Conservation (phyloP, 1,284 basidiomycete species). For the Mycena sp. region DNA sequence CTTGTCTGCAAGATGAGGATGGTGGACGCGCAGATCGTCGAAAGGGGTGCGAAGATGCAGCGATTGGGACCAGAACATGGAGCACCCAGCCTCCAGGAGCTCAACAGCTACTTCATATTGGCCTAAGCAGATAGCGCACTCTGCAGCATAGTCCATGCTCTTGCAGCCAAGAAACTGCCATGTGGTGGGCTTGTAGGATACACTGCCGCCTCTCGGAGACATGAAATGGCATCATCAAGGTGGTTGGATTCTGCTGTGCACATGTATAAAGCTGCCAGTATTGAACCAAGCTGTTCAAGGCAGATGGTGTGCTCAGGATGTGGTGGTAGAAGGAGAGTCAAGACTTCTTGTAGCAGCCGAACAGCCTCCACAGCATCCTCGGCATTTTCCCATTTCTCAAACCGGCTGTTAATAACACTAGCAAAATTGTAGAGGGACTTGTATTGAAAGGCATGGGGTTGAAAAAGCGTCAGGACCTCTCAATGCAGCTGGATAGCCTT, state of each 20-base stretch:
- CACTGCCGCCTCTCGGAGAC: not conserved
- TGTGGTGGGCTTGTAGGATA: not conserved
- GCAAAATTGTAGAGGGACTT: not conserved
- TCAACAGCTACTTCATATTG: not conserved
- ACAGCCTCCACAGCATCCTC: not conserved
- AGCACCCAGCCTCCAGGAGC: not conserved
- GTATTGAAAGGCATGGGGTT: not conserved
- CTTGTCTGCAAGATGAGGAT: not conserved
- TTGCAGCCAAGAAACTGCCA: not conserved
- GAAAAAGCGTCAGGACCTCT: not conserved
- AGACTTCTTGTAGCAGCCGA: not conserved
- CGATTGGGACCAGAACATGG: constrained; percentile 7
- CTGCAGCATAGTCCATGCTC: not conserved
- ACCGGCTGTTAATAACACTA: not conserved
- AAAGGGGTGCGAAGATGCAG: not conserved
- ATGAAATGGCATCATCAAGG: not conserved
- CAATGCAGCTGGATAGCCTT: not conserved
- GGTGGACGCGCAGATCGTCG: not conserved
- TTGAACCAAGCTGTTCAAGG: too few species aligned
- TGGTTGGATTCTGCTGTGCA: too few species aligned
- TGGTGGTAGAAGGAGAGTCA: not conserved
- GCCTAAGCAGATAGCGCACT: not conserved
- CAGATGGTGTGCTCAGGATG: not conserved
- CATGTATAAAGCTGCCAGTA: too few species aligned
- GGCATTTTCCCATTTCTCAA: not conserved